Percentiles rank a stretch among this genome's conserved stretches.
Evolutionary conservation across 257 asterid species (phyloP).

Genomic region (Solanum virginianum): DNA sequence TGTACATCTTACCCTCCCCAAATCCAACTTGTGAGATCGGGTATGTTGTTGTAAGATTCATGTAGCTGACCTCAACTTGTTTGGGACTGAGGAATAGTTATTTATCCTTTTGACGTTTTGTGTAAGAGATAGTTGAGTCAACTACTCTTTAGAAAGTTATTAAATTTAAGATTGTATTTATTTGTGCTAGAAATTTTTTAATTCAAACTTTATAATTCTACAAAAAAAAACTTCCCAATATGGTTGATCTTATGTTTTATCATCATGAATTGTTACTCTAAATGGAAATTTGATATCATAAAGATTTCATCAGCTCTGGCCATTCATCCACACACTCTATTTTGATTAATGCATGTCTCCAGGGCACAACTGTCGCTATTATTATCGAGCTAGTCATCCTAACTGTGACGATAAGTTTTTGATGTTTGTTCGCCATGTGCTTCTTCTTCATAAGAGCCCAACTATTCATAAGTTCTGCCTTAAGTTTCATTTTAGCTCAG

Average conservation of each 20-base stretch:
- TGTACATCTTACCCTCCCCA: neutral
- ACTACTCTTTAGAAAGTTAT: neutral
- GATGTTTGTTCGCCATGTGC: slow-evolving; percentile 6
- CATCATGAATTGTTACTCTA: neutral
- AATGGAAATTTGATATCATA: neutral
- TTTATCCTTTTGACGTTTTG: neutral
- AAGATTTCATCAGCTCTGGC: too few relatives aligned
- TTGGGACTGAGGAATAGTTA: neutral
- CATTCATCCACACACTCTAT: slow-evolving; percentile 8
- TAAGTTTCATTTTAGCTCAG: neutral
- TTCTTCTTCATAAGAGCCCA: neutral
- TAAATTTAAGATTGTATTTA: neutral
- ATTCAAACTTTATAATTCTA: neutral
- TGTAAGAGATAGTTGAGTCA: neutral
- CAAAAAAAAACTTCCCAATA: neutral
- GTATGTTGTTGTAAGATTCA: neutral
- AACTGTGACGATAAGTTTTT: neutral
- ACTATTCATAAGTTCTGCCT: slow-evolving; percentile 9
- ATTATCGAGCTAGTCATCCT: neutral
- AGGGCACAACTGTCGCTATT: neutral
- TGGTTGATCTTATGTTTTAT: neutral
- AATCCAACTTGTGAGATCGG: neutral
- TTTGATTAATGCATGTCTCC: slow-evolving; percentile 3
- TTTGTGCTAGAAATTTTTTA: too few relatives aligned
- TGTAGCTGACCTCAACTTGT: neutral